Percentiles rank a stretch among this genome's conserved stretches.
These are phyloP conservation scores for Collybia sordida DNA, from an alignment of 768 basidiomycete species.

Conservation along the genomic window DNA sequence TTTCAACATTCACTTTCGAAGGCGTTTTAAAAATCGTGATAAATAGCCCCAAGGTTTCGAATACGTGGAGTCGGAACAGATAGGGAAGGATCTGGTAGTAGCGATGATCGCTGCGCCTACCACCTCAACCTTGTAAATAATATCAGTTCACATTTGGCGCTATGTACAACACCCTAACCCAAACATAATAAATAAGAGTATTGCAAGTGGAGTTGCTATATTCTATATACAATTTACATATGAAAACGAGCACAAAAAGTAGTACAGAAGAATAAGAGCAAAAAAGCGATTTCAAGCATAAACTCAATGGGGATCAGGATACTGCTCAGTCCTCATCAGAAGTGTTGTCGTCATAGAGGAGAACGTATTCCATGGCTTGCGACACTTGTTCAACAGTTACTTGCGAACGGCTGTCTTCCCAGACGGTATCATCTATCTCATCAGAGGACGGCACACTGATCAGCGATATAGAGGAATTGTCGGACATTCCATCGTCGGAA, in stretches of 20 bases:
- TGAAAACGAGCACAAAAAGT: neutral
- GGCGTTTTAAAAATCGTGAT: too few relatives aligned
- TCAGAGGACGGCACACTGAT: conserved; percentile 62
- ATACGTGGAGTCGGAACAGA: conserved; percentile 26
- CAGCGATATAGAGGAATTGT: conserved; percentile 54
- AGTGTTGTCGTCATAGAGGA: conserved; percentile 67
- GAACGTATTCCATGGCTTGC: conserved; percentile 59
- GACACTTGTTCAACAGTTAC: conserved; percentile 25
- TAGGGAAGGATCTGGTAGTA: conserved; percentile 36
- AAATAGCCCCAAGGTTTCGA: conserved; percentile 14
- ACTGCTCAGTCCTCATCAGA: conserved; percentile 46
- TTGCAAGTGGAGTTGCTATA: too few relatives aligned
- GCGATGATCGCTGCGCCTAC: conserved; percentile 14
- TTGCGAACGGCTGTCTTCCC: conserved; percentile 55
- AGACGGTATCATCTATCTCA: conserved; percentile 53
- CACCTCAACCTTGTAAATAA: too few relatives aligned
- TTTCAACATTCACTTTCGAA: too few relatives aligned
- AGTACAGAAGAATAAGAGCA: neutral
- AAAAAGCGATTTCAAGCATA: neutral
- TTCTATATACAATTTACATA: too few relatives aligned
- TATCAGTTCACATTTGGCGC: too few relatives aligned
- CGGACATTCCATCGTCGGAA: conserved; percentile 38
- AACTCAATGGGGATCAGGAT: neutral
- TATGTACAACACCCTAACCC: too few relatives aligned
- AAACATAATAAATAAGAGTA: too few relatives aligned